A percentile compares a stretch with the other conserved stretches of the same genome.
Conservation (phyloP, 305 asterid species). For the Nicotiana rustica region DNA sequence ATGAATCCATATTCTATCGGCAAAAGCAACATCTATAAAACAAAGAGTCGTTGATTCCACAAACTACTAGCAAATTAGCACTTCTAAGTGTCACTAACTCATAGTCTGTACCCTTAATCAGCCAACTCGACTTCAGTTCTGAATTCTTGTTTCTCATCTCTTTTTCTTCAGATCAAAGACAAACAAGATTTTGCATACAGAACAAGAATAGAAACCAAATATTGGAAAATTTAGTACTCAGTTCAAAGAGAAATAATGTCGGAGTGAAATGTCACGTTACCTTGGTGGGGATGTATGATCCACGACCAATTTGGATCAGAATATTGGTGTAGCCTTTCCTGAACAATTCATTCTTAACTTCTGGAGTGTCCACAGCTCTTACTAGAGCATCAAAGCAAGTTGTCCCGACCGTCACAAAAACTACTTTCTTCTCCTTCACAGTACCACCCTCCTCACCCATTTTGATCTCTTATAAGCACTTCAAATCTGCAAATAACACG, state of each 20-base stretch:
- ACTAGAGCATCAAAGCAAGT: constrained; percentile 88
- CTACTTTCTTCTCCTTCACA: constrained; percentile 46
- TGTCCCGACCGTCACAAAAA: constrained; percentile 92
- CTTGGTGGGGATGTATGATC: constrained; percentile 76
- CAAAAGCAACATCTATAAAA: not conserved
- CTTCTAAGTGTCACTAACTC: not conserved
- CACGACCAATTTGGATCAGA: constrained; percentile 92
- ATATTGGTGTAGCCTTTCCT: constrained; percentile 75
- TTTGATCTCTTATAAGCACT: no score
- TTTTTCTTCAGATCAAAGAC: not conserved
- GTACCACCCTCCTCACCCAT: not conserved
- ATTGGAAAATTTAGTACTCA: not conserved
- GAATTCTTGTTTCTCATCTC: not conserved
- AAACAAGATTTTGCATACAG: not conserved
- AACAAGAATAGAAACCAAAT: not conserved
- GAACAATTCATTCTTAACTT: constrained; percentile 66
- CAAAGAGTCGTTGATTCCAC: not conserved
- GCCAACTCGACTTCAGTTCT: not conserved
- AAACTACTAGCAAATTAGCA: not conserved
- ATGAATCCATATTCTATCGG: not conserved
- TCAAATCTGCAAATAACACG: no score
- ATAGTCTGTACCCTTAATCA: not conserved
- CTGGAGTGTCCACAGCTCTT: constrained; percentile 68
- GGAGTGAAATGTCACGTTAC: constrained; percentile 47
- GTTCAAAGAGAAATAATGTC: not conserved